Percentiles rank a stretch among this genome's conserved stretches.
Conservation (phyloP, 2,329 filamentous ascomycete genomes). For the Fusarium sp. region DNA sequence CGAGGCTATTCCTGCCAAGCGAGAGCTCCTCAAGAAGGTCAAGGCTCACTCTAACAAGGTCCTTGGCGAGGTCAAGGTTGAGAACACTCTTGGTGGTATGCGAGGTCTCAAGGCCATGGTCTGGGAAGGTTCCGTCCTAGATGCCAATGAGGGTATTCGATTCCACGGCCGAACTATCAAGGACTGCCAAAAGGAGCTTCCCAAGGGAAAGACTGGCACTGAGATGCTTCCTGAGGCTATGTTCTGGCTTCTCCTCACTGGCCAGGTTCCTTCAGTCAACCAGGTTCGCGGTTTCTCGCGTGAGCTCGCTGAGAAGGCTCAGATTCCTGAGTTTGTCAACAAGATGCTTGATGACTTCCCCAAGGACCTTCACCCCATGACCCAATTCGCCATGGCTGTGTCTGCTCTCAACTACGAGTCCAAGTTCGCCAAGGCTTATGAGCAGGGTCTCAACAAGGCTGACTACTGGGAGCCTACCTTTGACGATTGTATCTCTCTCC, state of each 20-base stretch:
- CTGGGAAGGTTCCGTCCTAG: slow-evolving; percentile 97
- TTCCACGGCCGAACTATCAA: slow-evolving; percentile 99
- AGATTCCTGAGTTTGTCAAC: slow-evolving; percentile 83
- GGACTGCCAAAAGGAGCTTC: slow-evolving; percentile 93
- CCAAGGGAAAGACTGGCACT: slow-evolving; percentile 90
- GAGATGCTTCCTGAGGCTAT: slow-evolving; percentile 99
- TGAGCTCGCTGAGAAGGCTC: slow-evolving; percentile 87
- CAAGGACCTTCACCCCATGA: slow-evolving; percentile 94
- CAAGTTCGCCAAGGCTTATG: slow-evolving; percentile 93
- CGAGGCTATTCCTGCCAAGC: slow-evolving; percentile 88
- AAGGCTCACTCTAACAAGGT: slow-evolving; percentile 85
- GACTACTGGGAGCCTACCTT: slow-evolving; percentile 99
- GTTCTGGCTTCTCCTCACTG: slow-evolving; percentile 98
- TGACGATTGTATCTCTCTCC: slow-evolving; percentile 91
- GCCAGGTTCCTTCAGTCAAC: slow-evolving; percentile 83
- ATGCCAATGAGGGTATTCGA: slow-evolving; percentile 95
- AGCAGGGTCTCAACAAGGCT: slow-evolving; percentile 89
- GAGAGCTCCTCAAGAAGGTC: slow-evolving; percentile 92
- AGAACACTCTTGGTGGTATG: slow-evolving; percentile 96
- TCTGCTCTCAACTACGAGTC: slow-evolving; percentile 96
- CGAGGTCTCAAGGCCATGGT: slow-evolving; percentile 97
- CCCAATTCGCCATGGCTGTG: slow-evolving; percentile 94
- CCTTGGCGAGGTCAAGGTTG: slow-evolving; percentile 92
- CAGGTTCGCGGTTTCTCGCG: slow-evolving; percentile 87
- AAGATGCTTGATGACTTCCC: slow-evolving; percentile 93